A percentile compares a stretch with the other conserved stretches of the same genome.
Conservation (phyloP, 192 early-diverging fungal species). For the Umbelopsis vinacea region DNA sequence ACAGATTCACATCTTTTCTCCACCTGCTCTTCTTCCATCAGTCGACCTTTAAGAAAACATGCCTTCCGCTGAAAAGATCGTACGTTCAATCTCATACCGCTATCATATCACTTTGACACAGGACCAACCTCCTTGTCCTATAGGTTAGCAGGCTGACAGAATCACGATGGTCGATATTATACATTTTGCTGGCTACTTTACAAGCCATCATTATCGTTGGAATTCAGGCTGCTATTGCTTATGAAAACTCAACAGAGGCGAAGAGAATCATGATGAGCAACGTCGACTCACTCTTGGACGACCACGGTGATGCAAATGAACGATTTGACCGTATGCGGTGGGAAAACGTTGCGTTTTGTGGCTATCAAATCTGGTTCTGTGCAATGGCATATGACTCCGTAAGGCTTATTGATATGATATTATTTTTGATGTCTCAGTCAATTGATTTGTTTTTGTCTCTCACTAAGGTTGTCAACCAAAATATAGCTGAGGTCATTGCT, state of each 20-base stretch:
- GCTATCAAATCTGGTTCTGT: constrained; percentile 43
- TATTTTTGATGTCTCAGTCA: neutral
- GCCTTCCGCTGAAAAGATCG: constrained; percentile 33
- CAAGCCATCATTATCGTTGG: constrained; percentile 41
- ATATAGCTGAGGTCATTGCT: constrained; percentile 42
- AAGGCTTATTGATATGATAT: constrained; percentile 4
- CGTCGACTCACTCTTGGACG: neutral
- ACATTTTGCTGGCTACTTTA: constrained; percentile 29
- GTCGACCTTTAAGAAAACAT: neutral
- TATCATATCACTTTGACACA: neutral
- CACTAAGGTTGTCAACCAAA: constrained; percentile 41
- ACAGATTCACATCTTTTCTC: neutral
- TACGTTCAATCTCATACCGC: constrained; percentile 1
- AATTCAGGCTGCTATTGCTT: constrained; percentile 37
- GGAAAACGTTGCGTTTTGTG: constrained; percentile 47
- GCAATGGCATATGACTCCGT: constrained; percentile 48
- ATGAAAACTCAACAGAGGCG: constrained; percentile 32
- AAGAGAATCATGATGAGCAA: constrained; percentile 20
- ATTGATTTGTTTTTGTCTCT: neutral
- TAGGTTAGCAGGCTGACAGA: constrained; percentile 41
- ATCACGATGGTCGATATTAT: constrained; percentile 42
- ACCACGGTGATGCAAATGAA: constrained; percentile 16
- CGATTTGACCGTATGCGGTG: constrained; percentile 44
- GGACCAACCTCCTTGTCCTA: too few relatives aligned
- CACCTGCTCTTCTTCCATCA: neutral